Conservation (phyloP, 2,329 filamentous ascomycete genomes). For the Alternaria sp. region DNA sequence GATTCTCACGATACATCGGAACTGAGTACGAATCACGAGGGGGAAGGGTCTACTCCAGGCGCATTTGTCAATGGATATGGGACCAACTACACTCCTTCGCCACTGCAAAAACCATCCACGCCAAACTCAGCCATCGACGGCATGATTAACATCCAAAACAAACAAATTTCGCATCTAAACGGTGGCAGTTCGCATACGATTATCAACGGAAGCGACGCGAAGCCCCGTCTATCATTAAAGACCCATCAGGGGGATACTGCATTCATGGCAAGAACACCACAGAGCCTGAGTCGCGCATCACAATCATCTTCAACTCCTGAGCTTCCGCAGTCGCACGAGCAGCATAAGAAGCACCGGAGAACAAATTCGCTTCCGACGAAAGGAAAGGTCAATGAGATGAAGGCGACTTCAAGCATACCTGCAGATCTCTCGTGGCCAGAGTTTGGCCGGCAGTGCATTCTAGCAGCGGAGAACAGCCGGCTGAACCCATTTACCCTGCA, state of each 20-base stretch:
- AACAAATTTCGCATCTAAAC: slow-evolving; percentile 24
- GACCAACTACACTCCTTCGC: slow-evolving; percentile 40
- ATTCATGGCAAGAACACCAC: slow-evolving; percentile 36
- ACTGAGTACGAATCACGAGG: slow-evolving; percentile 44
- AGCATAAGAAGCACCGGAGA: slow-evolving; percentile 29
- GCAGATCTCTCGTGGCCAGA: slow-evolving; percentile 73
- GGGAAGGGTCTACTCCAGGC: slow-evolving; percentile 43
- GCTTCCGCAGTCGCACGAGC: slow-evolving; percentile 35
- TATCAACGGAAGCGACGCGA: slow-evolving; percentile 21
- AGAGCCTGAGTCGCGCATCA: slow-evolving; percentile 33
- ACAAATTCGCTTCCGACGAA: slow-evolving; percentile 33
- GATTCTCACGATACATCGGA: slow-evolving; percentile 51
- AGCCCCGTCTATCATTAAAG: slow-evolving; percentile 23
- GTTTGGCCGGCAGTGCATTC: slow-evolving; percentile 90
- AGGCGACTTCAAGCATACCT: slow-evolving; percentile 84
- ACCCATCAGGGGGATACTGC: slow-evolving; percentile 23
- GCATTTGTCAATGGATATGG: slow-evolving; percentile 41
- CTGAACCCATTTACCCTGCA: slow-evolving; percentile 91
- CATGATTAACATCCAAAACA: slow-evolving; percentile 20
- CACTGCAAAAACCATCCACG: slow-evolving; percentile 41
- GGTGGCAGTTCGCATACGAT: slow-evolving; percentile 18
- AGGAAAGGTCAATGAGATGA: slow-evolving; percentile 38
- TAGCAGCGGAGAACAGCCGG: slow-evolving; percentile 86
- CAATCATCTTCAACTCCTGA: slow-evolving; percentile 48
- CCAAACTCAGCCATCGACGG: slow-evolving; percentile 32